Conservation (phyloP, 345 rosid species). For the Syzygium aqueum region DNA sequence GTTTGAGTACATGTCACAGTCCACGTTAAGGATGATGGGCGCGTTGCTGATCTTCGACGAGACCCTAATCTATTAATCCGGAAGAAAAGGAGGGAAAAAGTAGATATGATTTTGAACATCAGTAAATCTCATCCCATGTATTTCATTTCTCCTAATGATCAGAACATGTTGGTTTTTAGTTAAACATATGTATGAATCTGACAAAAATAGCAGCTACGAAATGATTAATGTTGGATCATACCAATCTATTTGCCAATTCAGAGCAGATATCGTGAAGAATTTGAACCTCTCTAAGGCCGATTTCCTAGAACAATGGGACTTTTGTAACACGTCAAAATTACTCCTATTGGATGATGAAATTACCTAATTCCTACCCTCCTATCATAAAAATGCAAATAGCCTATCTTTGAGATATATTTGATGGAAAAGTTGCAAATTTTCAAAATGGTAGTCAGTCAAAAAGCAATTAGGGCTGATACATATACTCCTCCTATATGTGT, state of each 20-base stretch:
- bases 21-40: slow-evolving; percentile 23
- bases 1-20: slow-evolving; percentile 50
- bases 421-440: neutral
- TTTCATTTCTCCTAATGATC: neutral
- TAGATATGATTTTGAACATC: neutral
- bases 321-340: neutral
- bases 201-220: neutral
- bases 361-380: neutral
- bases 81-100: neutral
- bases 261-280: neutral
- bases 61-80: slow-evolving; percentile 30
- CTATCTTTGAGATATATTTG: neutral
- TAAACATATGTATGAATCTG: neutral
- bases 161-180: neutral
- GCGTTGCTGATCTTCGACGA: slow-evolving; percentile 39
- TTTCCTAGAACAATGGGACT: neutral
- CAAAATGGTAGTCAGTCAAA: neutral
- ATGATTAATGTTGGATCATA: neutral
- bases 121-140: neutral
- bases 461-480: neutral
- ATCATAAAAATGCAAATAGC: neutral
- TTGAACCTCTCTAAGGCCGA: neutral
- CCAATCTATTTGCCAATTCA: neutral
- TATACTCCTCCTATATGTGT: neutral
- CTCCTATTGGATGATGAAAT: neutral